Evolutionary conservation across 805 yeast genomes (phyloP).

Genomic region (Candida morakotiae): DNA sequence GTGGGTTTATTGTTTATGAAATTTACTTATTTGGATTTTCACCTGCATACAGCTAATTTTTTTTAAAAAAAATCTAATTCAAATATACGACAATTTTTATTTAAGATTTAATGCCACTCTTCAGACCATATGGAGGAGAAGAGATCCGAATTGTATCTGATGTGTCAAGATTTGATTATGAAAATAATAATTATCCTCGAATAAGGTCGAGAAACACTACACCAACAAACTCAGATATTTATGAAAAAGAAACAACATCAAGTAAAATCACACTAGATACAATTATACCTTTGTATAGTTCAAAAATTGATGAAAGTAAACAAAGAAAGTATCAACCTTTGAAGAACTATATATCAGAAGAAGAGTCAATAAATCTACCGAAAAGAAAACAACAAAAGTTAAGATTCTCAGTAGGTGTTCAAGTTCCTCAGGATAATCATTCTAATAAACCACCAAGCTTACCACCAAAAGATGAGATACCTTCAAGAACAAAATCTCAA

Average conservation of each 20-base stretch:
- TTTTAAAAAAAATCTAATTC: too few species aligned
- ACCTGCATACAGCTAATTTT: too few species aligned
- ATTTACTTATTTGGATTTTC: too few species aligned
- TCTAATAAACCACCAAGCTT: constrained; percentile 5
- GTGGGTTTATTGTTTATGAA: too few species aligned
- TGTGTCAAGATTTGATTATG: constrained; percentile 29
- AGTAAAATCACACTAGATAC: constrained; percentile 13
- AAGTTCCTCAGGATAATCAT: not conserved
- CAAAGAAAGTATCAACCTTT: not conserved
- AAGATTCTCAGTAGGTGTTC: constrained; percentile 6
- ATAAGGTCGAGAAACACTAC: constrained; percentile 29
- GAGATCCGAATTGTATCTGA: constrained; percentile 27
- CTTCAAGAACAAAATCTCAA: constrained; percentile 3
- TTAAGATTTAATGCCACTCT: constrained; percentile 12
- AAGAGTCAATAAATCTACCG: not conserved
- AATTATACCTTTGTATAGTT: constrained; percentile 9
- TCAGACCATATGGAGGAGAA: constrained; percentile 17
- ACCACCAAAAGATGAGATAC: constrained; percentile 6
- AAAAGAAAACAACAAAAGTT: not conserved
- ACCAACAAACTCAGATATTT: constrained; percentile 19
- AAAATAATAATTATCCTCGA: constrained; percentile 17
- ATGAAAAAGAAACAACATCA: constrained; percentile 4
- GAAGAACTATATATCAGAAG: not conserved
- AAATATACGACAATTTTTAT: too few species aligned
- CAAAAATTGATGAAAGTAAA: constrained; percentile 5